Conservation (phyloP, 2,329 filamentous ascomycete genomes). For the Phialemonium atrogriseum region DNA sequence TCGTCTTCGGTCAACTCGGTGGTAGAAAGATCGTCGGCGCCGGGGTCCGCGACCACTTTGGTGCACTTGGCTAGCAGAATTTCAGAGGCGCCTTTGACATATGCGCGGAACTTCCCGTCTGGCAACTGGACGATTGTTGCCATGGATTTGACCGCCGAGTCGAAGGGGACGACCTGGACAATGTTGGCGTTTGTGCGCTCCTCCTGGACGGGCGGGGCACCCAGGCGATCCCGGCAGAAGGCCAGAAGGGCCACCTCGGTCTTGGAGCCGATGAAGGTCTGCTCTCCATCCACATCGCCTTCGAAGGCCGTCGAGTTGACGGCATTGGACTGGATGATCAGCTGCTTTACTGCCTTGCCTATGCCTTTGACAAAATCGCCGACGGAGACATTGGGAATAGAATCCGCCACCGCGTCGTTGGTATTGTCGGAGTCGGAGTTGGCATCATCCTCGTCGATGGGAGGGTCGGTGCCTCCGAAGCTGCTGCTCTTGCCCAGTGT, state of each 20-base stretch:
- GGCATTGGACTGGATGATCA: slow-evolving; percentile 22
- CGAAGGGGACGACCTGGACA: slow-evolving; percentile 43
- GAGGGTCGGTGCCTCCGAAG: slow-evolving; percentile 21
- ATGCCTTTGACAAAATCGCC: slow-evolving; percentile 15
- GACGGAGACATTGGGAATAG: slow-evolving; percentile 17
- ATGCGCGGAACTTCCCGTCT: slow-evolving; percentile 37
- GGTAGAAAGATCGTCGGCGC: slow-evolving; percentile 39
- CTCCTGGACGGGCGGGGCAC: slow-evolving; percentile 33
- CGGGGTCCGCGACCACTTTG: slow-evolving; percentile 34
- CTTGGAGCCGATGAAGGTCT: slow-evolving; percentile 42
- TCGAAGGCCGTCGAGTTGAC: slow-evolving; percentile 48
- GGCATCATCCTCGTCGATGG: slow-evolving; percentile 14
- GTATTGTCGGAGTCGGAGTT: slow-evolving; percentile 1
- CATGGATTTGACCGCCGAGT: slow-evolving; percentile 48
- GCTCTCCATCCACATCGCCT: slow-evolving; percentile 26
- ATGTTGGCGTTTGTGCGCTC: slow-evolving; percentile 37
- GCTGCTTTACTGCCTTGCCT: slow-evolving; percentile 11
- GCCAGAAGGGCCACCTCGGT: slow-evolving; percentile 46
- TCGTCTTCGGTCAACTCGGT: slow-evolving; percentile 47
- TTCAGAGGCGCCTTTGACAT: slow-evolving; percentile 51
- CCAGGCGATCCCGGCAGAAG: slow-evolving; percentile 40
- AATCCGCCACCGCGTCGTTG: slow-evolving; percentile 19
- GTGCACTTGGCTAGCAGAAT: slow-evolving; percentile 40
- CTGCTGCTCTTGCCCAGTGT: slow-evolving; percentile 44
- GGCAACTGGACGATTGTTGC: slow-evolving; percentile 41